Base-by-base conservation (phyloP, 164 flowering plant species). In the Kalanchoe fedtschenkoi region DNA sequence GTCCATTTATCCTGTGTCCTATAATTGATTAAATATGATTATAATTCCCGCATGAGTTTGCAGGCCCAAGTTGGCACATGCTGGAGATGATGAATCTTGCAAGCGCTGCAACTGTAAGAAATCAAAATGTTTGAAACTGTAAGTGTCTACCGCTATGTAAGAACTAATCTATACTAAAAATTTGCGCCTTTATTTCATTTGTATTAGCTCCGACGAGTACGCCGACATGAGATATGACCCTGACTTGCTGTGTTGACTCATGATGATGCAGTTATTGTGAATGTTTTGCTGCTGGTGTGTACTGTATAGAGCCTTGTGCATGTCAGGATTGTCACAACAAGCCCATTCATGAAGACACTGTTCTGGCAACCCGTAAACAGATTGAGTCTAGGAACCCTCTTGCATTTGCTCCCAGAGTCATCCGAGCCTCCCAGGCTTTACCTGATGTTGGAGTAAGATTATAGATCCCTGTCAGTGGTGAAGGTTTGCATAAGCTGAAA, bases 71-170 rank as follows among this genome's bases (percentile, higher is more conserved):
- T 58, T 67, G 60, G 92, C 84, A 68, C 58, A 69, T 38, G 78
- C 64, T 58, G 88, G 77, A 70, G 96, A 89, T 61, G 39, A 44
- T 58, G 91, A 81, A 41, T 65, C 73, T n/a, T 91, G 98, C 76
- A 91, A 89, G 75, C 86, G 91, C 42, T 91, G 98, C 61, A 88
- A 88, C 75, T 91, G 97, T 67, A 89, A 89, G 78, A 92, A 87
- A 71, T 87, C 96, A 17, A 92, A 87, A 76, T 92, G 96, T 74
- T 78, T 92, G 80, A 91, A 91, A 68, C 95, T 91, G 98, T 91
- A 80, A 87, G 96, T 80, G 70, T 43, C 9, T 15, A 60, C 35
- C 38, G 2, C 9, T 33, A 22, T 33, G 38, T 22, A 32, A 8
- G 38, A 2, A 32, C 24, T 56, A 33, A 13, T 29, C 61, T 21